Evolutionary conservation across 2,329 filamentous ascomycete species (phyloP), one percentile per base, ranked within the genome.

Genomic region (Phoma herbarum): DNA sequence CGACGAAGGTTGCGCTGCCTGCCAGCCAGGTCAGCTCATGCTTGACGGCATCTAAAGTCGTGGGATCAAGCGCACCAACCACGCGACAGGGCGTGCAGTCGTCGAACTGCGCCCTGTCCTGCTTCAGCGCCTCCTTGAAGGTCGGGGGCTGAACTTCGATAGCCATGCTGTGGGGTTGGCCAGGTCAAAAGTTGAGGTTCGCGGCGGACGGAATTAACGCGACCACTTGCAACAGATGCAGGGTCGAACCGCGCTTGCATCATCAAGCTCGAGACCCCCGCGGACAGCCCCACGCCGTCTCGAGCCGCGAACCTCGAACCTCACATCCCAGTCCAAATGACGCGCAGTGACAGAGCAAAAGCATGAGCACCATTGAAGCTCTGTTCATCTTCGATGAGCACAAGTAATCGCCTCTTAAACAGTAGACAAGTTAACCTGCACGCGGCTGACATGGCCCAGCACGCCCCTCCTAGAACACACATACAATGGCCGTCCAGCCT

Each of bases 361-460:
- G 57, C 5, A 84, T 84, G 81, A 80, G 92, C 81, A 88, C 91
- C 75, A 91, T 99, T 75, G 94, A 98, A 83, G 95, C 94, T 76
- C 84, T 99, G 73, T 94, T 98, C 83, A 93, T 99, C 77, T 97
- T 91, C 79, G 93, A 98, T 86, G 93, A 97, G 83, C 88, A 93
- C 80, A 92, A 93, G 93, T 96, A 82, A 85, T 41, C 18, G 14
- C 68, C 53, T 46, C 26, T 12, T 11, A 12, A 18, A 10, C n/a
- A 16, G 9, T 4, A 12, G n/a, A 42, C 16, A 8, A 2, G 20
- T 25, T n/a, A n/a, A n/a, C n/a, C n/a, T 43, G 29, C 23, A 14
- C 22, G 29, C 9, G 26, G 45, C 68, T 69, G 42, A 69, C 61
- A n/a, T n/a, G 12, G 70, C 62, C n/a, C 23, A 97, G 93, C 79